A percentile compares a stretch with the other conserved stretches of the same genome.
These are phyloP conservation scores for Trichoderma polysporum DNA, from an alignment of 2,329 filamentous ascomycete genomes.

Conservation along the genomic window DNA sequence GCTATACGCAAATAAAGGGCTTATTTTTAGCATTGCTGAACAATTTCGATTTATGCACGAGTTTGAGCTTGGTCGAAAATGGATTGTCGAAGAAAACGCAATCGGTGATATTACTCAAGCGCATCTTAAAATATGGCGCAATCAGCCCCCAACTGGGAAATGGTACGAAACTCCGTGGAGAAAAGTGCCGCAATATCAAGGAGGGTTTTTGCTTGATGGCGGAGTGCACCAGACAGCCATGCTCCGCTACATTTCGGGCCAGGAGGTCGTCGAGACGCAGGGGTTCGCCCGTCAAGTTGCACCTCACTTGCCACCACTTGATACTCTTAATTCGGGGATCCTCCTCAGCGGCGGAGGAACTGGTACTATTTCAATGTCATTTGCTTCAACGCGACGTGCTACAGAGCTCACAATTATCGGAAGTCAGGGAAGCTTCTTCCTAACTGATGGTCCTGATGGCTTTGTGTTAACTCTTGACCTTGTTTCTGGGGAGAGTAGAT, in stretches of 20 bases:
- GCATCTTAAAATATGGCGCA: slow-evolving; percentile 13
- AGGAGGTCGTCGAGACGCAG: slow-evolving; percentile 9
- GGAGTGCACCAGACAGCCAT: slow-evolving; percentile 14
- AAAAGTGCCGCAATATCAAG: slow-evolving; percentile 10
- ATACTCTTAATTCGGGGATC: slow-evolving; percentile 8
- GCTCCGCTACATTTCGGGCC: slow-evolving; percentile 8
- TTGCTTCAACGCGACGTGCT: neutral
- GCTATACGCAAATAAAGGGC: slow-evolving; percentile 2
- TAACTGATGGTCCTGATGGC: neutral
- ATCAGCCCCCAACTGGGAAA: slow-evolving; percentile 1
- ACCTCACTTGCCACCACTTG: slow-evolving; percentile 10
- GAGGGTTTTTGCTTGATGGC: slow-evolving; percentile 11
- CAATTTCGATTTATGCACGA: slow-evolving; percentile 16
- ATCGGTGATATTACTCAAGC: slow-evolving; percentile 16
- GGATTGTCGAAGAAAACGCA: slow-evolving; percentile 11
- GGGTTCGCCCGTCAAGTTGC: slow-evolving; percentile 10
- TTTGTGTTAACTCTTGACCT: neutral
- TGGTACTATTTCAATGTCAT: slow-evolving; percentile 13
- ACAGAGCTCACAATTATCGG: neutral
- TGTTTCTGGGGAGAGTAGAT: neutral
- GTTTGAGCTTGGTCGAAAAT: slow-evolving; percentile 14
- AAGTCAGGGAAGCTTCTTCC: neutral
- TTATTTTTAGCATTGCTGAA: slow-evolving; percentile 16
- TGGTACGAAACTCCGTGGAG: slow-evolving; percentile 16
- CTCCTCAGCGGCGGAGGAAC: slow-evolving; percentile 5